Conservation (phyloP, 2,329 filamentous ascomycete species). For the Penicillium sp. region DNA sequence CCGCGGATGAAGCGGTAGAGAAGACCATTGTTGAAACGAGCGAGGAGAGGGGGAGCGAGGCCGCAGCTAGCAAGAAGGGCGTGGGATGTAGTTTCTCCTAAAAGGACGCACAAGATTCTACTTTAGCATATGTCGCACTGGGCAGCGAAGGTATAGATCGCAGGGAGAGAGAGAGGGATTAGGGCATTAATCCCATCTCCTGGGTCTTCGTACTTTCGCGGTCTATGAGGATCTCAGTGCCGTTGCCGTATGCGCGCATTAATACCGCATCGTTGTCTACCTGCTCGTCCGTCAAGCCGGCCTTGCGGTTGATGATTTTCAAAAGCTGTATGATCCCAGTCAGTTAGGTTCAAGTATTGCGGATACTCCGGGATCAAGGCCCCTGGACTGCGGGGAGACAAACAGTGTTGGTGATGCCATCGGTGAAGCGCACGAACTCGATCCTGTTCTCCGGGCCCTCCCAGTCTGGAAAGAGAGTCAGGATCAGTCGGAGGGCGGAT, state of each 20-base stretch:
- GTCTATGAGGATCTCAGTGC: conserved; percentile 93
- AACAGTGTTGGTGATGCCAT: conserved; percentile 95
- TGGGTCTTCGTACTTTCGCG: conserved; percentile 69
- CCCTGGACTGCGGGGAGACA: conserved; percentile 29
- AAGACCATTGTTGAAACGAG: conserved; percentile 93
- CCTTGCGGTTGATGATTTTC: conserved; percentile 51
- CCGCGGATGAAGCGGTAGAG: conserved; percentile 90
- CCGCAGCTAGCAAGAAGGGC: conserved; percentile 79
- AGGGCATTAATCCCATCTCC: conserved; percentile 2
- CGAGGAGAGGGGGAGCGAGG: conserved; percentile 83
- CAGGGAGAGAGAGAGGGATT: not conserved
- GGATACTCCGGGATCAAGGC: not conserved
- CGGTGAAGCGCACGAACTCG: conserved; percentile 87
- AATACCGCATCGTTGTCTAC: conserved; percentile 83
- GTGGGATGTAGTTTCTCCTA: conserved; percentile 68
- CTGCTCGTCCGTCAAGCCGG: conserved; percentile 71
- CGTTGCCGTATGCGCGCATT: conserved; percentile 89
- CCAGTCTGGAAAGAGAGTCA: conserved; percentile 83
- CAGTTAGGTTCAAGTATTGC: conserved; percentile 11
- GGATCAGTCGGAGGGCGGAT: conserved; percentile 76
- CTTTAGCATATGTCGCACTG: conserved; percentile 37
- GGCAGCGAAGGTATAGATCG: conserved; percentile 20
- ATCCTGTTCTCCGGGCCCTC: conserved; percentile 69
- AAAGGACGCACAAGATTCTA: conserved; percentile 24
- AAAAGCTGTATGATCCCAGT: conserved; percentile 43